Conservation (phyloP, 2,329 filamentous ascomycete genomes). For the Fusarium cyanostomum region DNA sequence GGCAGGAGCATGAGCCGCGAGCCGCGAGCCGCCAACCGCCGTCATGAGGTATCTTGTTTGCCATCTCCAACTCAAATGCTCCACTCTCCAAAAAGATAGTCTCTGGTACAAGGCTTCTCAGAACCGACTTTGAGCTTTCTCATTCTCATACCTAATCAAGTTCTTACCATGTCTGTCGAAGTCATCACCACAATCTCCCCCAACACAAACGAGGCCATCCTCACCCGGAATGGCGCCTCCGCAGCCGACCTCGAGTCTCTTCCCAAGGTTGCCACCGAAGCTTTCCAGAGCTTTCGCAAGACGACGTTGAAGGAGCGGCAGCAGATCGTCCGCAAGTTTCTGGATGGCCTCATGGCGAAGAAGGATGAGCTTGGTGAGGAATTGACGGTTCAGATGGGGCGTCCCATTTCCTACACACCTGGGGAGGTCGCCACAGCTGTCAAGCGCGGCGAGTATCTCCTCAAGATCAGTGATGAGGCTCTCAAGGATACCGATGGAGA, state of each 20-base stretch:
- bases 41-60: conserved; percentile 18
- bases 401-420: conserved; percentile 86
- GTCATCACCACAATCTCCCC: conserved; percentile 85
- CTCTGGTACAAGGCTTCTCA: conserved; percentile 4
- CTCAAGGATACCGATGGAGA: conserved; percentile 85
- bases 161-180: conserved; percentile 67
- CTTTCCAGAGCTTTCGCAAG: conserved; percentile 80
- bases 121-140: conserved; percentile 2
- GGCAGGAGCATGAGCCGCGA: conserved; percentile 36
- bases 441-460: conserved; percentile 84
- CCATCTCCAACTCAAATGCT: conserved; percentile 33
- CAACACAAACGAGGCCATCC: conserved; percentile 83
- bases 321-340: conserved; percentile 80
- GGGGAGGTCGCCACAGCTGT: conserved; percentile 88
- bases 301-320: conserved; percentile 80
- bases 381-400: conserved; percentile 93
- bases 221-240: conserved; percentile 80
- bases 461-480: conserved; percentile 82
- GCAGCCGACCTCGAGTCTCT: conserved; percentile 74
- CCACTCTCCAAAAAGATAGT: conserved; percentile 37
- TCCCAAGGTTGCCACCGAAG: conserved; percentile 75
- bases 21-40: conserved; percentile 32
- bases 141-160: conserved; percentile 5
- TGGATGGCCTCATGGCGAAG: conserved; percentile 74
- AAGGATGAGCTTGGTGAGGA: conserved; percentile 85